Evolutionary conservation across 768 basidiomycete genomes (phyloP), one percentile per base, ranked within the genome.

Genomic region (Russula brevipes): DNA sequence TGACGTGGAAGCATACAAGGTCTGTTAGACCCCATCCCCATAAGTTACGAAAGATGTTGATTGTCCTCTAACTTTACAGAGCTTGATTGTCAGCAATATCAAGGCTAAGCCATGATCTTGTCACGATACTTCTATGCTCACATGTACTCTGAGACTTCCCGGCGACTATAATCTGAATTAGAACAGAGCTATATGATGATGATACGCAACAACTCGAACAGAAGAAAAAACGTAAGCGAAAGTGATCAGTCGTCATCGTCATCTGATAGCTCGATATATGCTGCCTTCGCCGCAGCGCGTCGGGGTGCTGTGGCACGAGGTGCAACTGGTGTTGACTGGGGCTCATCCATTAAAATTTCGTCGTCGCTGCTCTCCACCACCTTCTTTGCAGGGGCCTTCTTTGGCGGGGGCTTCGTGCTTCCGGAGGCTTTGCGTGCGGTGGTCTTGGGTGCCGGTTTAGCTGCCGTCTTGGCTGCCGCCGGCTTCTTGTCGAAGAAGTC

Each of bases 1-100:
- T 44, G 94, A 97, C 70, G 94, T 97, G 0, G 84, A 91, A 70
- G 85, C 83, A 11, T 97, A 97, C 81, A 97, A 96, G 88, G 91
- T 85, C 56, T 64, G 76, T 69, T 17, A 6, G n/a, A 8, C 6
- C 19, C n/a, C 7, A 17, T 12, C 7, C 17, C 24, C 19, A 33
- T 17, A 46, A 17, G 17, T 24, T 10, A 11, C 33, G 36, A 55
- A 44, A 59, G 44, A 17, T 4, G 39, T 41, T 59, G 19, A 54
- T 49, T 24, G 16, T 36, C 5, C 4, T 53, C 0, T 16, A 39
- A 50, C 31, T 50, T 44, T 38, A 44, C 52, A 64, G 63, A 64
- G 54, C 41, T 51, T 64, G 46, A 64, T 64, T 38, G 74, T 75
- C 31, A 74, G 71, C 72, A 73, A 72, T 59, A 72, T 74, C 71